Conservation (phyloP, 768 basidiomycete species). For the Russula virescens region DNA sequence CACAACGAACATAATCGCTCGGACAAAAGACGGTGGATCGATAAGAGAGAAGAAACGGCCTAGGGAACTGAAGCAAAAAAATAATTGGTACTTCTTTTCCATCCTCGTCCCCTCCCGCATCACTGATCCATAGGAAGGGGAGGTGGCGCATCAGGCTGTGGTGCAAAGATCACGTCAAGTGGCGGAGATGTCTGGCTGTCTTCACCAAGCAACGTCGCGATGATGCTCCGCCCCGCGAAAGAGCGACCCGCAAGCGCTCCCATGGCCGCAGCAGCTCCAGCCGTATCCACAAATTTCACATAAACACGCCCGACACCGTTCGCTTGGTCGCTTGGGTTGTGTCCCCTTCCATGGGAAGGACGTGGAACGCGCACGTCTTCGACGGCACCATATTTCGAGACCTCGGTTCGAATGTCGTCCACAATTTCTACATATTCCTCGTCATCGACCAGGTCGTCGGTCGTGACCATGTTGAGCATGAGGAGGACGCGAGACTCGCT, state of each 20-base stretch:
- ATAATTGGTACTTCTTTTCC: not conserved
- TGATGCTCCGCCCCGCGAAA: constrained; percentile 81
- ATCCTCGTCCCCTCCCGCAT: not conserved
- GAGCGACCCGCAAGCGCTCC: constrained; percentile 85
- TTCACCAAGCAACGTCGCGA: constrained; percentile 76
- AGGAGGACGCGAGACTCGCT: constrained; percentile 73
- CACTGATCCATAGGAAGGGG: constrained; percentile 48
- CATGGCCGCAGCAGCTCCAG: constrained; percentile 64
- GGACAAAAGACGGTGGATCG: not conserved
- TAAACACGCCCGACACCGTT: constrained; percentile 94
- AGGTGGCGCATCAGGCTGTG: constrained; percentile 76
- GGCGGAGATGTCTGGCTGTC: constrained; percentile 84
- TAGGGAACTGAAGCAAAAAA: constrained; percentile 10
- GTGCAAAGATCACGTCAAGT: constrained; percentile 75
- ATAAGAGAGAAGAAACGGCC: not conserved
- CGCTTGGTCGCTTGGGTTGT: constrained; percentile 57
- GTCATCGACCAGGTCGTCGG: constrained; percentile 87
- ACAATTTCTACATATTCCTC: constrained; percentile 90
- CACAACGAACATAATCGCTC: not conserved
- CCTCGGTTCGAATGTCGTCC: constrained; percentile 93
- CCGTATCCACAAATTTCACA: constrained; percentile 70
- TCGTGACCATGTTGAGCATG: constrained; percentile 97
- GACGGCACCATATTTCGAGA: constrained; percentile 70
- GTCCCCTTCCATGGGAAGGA: constrained; percentile 46
- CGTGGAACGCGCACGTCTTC: constrained; percentile 86